These are phyloP conservation scores for Sporothrix curviconia DNA, from an alignment of 2,329 filamentous ascomycete species.

Conservation along the genomic window DNA sequence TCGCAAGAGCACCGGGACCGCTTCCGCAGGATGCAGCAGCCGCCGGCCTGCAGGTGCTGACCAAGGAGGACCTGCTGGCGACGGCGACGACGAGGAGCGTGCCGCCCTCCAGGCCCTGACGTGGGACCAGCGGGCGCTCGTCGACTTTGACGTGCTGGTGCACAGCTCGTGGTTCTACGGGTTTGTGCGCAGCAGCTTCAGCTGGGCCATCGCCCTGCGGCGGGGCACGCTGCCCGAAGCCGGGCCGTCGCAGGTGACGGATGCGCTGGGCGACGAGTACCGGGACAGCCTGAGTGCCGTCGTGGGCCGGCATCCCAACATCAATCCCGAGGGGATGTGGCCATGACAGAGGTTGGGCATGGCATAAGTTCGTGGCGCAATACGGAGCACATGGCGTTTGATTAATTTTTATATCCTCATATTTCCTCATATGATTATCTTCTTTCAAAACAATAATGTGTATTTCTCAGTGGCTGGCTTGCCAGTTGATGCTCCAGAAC, in stretches of 20 bases:
- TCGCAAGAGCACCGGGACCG: background rate
- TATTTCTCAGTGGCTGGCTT: too few species aligned
- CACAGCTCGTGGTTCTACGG: constrained; percentile 15
- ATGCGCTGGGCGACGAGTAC: constrained; percentile 13
- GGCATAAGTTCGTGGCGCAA: too few species aligned
- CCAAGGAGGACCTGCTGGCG: constrained; percentile 29
- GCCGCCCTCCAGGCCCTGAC: constrained; percentile 26
- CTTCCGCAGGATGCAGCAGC: background rate
- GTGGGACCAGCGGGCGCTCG: constrained; percentile 23
- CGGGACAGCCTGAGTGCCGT: constrained; percentile 14
- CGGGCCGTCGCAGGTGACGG: background rate
- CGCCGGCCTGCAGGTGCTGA: constrained; percentile 17
- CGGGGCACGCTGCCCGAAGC: constrained; percentile 14
- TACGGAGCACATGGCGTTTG: too few species aligned
- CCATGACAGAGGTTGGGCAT: too few species aligned
- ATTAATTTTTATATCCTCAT: too few species aligned
- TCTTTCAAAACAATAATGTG: too few species aligned
- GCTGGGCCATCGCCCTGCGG: constrained; percentile 14
- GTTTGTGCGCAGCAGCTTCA: constrained; percentile 15
- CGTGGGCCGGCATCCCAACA: constrained; percentile 7
- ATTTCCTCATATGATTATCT: too few species aligned
- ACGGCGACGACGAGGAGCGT: constrained; percentile 24
- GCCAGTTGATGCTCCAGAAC: too few species aligned
- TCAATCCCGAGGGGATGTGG: constrained; percentile 2
- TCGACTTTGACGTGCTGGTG: constrained; percentile 15